These are phyloP conservation scores for Hypoxylon sp. DNA, from an alignment of 2,329 filamentous ascomycete genomes.

Conservation along the genomic window DNA sequence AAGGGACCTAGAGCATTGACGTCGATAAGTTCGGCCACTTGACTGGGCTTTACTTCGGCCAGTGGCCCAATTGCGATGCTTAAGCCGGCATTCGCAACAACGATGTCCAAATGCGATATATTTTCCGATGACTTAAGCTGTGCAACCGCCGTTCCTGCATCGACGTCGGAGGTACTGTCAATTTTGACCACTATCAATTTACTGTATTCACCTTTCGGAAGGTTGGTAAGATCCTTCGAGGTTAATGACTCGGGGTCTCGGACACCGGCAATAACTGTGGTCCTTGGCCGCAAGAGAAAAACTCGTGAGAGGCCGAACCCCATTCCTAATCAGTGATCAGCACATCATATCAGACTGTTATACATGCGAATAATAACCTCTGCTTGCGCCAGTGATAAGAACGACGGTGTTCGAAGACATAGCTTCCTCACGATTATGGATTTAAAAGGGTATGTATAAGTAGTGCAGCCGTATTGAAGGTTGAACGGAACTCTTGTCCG, in stretches of 20 bases:
- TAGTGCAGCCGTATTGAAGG: not conserved
- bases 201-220: conserved; percentile 53
- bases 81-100: conserved; percentile 63
- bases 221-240: conserved; percentile 43
- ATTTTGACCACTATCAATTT: conserved; percentile 57
- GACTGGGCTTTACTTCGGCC: conserved; percentile 30
- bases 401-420: not conserved
- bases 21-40: conserved; percentile 29
- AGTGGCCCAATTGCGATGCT: conserved; percentile 34
- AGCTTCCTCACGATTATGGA: not conserved
- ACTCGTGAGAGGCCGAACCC: conserved; percentile 4
- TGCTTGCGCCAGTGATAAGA: conserved; percentile 5
- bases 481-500: not conserved
- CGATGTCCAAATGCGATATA: conserved; percentile 59
- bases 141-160: conserved; percentile 52
- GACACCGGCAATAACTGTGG: conserved; percentile 57
- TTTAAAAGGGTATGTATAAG: not conserved
- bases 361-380: conserved; percentile 5
- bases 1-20: conserved; percentile 36
- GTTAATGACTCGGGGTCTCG: conserved; percentile 41
- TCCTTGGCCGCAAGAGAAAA: conserved; percentile 59
- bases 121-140: conserved; percentile 48
- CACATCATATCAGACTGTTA: not conserved
- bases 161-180: conserved; percentile 52
- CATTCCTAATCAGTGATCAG: conserved; percentile 3